A percentile compares a stretch with the other conserved stretches of the same genome.
phyloP scores from a whole-genome alignment of 805 yeast species.

The Candida andamanensis region DNA sequence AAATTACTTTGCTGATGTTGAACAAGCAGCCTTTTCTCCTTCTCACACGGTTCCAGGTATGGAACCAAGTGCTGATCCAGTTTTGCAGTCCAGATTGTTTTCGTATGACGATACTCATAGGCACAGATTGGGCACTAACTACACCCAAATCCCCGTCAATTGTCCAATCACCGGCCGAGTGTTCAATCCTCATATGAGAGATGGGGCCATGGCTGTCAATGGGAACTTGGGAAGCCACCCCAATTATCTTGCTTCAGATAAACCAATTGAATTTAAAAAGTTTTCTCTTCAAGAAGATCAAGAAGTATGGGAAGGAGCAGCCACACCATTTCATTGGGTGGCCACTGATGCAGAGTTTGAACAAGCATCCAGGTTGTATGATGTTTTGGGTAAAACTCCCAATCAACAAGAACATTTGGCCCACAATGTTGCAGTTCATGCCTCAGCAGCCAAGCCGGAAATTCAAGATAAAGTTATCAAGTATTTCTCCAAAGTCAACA shows the following conservation, averaged over 20 bases:
- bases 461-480: constrained; percentile 77
- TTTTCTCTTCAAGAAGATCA: constrained; percentile 57
- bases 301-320: constrained; percentile 79
- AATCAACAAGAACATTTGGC: constrained; percentile 83
- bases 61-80: constrained; percentile 76
- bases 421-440: constrained; percentile 79
- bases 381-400: constrained; percentile 68
- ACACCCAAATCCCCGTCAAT: constrained; percentile 82
- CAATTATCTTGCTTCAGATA: constrained; percentile 60
- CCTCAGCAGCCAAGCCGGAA: constrained; percentile 58
- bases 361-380: constrained; percentile 76
- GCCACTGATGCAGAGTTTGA: constrained; percentile 60
- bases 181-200: constrained; percentile 68
- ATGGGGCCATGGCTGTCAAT: constrained; percentile 64
- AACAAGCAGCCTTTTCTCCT: constrained; percentile 64
- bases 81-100: constrained; percentile 69
- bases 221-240: constrained; percentile 73
- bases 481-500: constrained; percentile 69
- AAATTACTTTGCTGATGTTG: constrained; percentile 75
- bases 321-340: constrained; percentile 84
- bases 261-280: constrained; percentile 44
- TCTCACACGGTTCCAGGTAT: constrained; percentile 69
- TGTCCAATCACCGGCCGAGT: constrained; percentile 57
- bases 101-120: constrained; percentile 76
- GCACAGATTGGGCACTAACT: constrained; percentile 71